Evolutionary conservation across 768 basidiomycete species (phyloP), one percentile per base, ranked within the genome.

Genomic region (Mycena polygramma): DNA sequence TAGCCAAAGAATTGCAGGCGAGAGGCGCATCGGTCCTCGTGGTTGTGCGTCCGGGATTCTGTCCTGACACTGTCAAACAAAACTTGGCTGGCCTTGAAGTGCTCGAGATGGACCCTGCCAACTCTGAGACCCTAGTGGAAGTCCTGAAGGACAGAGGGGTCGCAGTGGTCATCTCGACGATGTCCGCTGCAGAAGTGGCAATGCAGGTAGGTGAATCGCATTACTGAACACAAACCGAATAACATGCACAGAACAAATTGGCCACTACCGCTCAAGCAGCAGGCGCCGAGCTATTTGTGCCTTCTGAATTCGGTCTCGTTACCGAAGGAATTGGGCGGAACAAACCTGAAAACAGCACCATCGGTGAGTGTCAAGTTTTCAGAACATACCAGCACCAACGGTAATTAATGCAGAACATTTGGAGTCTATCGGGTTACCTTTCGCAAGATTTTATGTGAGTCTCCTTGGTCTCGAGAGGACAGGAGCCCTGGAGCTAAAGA

Each of bases 271-370:
- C 81, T 55, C 77, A 78, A 67, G 77, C 73, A 48, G 81, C 80
- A 1, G 77, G 75, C 7, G 79, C 81, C 30, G 75, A 76, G 63
- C 41, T 83, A 36, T 82, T 82, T 46, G 81, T 79, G 15, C 80
- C 81, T 15, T 81, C 80, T 10, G 81, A 82, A 66, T 82, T 74
- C 11, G 79, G 82, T 19, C 75, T 83, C 68, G 79, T 79, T 14
- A 81, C 79, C 2, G 78, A 82, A 24, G 81, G 80, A 13, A 20
- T 51, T 67, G 76, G 35, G 75, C 73, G 52, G 72, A 76, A 0
- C 77, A 77, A 11, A 65, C 74, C 30, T 37, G 77, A 45, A 61
- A 24, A 9, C 41, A 72, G 69, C 78, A 81, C 60, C 71, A 77
- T 54, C 54, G 76, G 57, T 64, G 73, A 67, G 81, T 76, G 19